Conservation (phyloP, 345 rosid species). For the Eucalyptus fibrosa region DNA sequence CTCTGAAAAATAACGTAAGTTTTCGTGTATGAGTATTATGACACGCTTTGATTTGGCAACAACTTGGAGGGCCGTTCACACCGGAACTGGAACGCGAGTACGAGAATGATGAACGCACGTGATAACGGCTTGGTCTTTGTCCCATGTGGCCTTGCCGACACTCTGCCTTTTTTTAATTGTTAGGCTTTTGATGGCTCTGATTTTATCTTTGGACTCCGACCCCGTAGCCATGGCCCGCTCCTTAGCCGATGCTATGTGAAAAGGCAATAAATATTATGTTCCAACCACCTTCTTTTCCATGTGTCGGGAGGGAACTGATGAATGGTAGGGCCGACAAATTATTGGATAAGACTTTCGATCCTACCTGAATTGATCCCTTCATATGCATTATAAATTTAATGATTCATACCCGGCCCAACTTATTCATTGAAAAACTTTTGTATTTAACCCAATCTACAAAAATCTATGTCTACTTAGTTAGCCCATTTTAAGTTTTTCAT, state of each 20-base stretch:
- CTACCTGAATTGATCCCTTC: no score
- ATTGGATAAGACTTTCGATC: no score
- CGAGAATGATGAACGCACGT: not conserved
- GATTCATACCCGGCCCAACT: no score
- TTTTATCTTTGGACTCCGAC: not conserved
- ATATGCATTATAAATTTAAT: rapidly evolving
- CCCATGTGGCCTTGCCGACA: not conserved
- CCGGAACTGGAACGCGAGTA: not conserved
- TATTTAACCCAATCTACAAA: no score
- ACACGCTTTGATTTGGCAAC: not conserved
- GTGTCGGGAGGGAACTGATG: not conserved
- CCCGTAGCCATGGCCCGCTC: not conserved
- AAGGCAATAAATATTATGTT: not conserved
- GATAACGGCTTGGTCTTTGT: not conserved
- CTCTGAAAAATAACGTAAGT: not conserved
- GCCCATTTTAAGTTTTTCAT: no score
- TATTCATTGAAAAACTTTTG: no score
- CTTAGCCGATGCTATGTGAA: not conserved
- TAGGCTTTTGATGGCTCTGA: not conserved
- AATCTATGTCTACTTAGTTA: not conserved
- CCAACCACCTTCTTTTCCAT: not conserved
- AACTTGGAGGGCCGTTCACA: not conserved
- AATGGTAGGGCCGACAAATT: not conserved
- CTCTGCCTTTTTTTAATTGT: not conserved
- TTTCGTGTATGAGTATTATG: not conserved